These are phyloP conservation scores for Paratinospora sagittata DNA, from an alignment of 164 flowering plant genomes.

Conservation along the genomic window DNA sequence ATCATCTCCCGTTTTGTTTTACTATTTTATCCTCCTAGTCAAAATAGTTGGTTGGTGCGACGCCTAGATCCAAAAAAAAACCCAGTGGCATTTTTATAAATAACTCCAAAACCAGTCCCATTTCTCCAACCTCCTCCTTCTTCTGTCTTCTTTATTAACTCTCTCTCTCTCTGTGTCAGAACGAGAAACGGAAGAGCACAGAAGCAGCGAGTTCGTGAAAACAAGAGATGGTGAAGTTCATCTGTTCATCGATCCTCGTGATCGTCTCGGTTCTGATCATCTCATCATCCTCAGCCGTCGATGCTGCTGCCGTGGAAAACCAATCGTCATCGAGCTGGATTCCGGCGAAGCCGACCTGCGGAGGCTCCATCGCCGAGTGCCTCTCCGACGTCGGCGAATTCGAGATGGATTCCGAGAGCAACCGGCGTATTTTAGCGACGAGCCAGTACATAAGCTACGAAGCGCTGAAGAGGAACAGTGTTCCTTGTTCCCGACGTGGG, in stretches of 20 bases:
- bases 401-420: conserved; percentile 64
- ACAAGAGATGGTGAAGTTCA: background rate
- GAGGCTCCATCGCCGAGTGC: conserved; percentile 58
- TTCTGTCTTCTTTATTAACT: conserved; percentile 12
- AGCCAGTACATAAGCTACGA: conserved; percentile 80
- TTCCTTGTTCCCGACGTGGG: conserved; percentile 82
- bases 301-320: conserved; percentile 24
- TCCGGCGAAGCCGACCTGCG: conserved; percentile 39
- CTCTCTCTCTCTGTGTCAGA: background rate
- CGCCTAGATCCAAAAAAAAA: background rate
- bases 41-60: background rate
- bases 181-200: background rate
- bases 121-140: background rate
- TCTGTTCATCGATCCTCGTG: conserved; percentile 1
- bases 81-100: conserved; percentile 16
- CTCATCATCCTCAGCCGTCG: conserved; percentile 18
- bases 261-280: background rate
- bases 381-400: conserved; percentile 34
- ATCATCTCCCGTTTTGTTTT: too few relatives aligned
- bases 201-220: background rate
- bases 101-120: background rate
- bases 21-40: too few relatives aligned
- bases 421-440: conserved; percentile 70
- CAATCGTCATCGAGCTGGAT: conserved; percentile 32
- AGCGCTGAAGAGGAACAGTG: conserved; percentile 70